phyloP scores from a whole-genome alignment of 768 basidiomycete species.

The Boletus vermiculosoides region DNA sequence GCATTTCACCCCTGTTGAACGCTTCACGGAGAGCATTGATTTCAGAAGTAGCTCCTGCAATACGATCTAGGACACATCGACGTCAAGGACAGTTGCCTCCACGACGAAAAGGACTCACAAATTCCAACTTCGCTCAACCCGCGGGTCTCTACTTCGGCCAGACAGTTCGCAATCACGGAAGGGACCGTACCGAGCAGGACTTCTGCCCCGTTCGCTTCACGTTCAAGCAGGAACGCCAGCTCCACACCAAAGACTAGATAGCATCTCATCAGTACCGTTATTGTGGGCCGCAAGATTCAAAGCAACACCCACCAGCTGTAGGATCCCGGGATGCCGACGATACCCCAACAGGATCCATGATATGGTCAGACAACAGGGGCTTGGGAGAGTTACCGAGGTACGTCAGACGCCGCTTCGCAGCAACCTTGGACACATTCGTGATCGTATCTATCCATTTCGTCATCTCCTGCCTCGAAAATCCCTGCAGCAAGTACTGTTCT shows the following conservation, averaged over 20 bases:
- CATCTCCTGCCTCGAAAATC: conserved; percentile 68
- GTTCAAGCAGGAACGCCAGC: conserved; percentile 61
- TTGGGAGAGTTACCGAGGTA: conserved; percentile 78
- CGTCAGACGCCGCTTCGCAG: conserved; percentile 76
- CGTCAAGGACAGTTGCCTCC: neutral
- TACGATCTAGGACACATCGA: conserved; percentile 55
- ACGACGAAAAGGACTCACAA: conserved; percentile 48
- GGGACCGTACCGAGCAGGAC: conserved; percentile 62
- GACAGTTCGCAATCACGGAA: conserved; percentile 59
- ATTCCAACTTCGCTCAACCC: conserved; percentile 82
- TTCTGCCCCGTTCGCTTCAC: conserved; percentile 54
- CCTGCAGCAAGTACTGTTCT: conserved; percentile 78
- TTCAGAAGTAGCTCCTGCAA: conserved; percentile 72
- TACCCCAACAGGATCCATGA: conserved; percentile 54
- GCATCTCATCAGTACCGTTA: conserved; percentile 4
- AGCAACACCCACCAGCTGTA: conserved; percentile 56
- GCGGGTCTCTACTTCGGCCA: conserved; percentile 69
- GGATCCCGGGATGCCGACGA: conserved; percentile 62
- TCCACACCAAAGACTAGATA: conserved; percentile 72
- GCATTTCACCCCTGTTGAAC: conserved; percentile 72
- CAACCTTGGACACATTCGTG: conserved; percentile 64
- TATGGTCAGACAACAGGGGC: conserved; percentile 70
- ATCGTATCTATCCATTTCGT: conserved; percentile 76
- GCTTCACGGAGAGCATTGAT: conserved; percentile 70
- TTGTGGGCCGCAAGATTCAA: neutral